Evolutionary conservation across 345 rosid genomes (phyloP), one percentile per base, ranked within the genome.

Genomic region (Sisymbrium altissimum): DNA sequence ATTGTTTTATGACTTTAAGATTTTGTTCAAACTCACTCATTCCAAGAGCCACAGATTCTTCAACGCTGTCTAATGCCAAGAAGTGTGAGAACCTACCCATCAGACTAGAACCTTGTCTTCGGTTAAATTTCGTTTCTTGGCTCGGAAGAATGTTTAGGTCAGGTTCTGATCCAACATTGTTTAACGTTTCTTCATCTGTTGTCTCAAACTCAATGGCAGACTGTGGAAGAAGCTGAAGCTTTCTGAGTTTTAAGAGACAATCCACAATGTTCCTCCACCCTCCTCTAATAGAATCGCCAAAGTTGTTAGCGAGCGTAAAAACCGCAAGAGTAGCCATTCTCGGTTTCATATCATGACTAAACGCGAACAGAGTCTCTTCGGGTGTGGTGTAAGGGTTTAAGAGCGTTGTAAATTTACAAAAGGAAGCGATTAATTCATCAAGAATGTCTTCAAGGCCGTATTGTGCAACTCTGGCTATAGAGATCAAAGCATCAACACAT

Each of bases 241-340:
- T 89, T 77, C 85, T 94, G 15, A 94, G 90, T 79, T 94, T 91
- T 81, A 91, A 63, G 48, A 91, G 77, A 79, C 97, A 94, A 19
- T 94, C 98, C 55, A 94, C 79, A 29, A 94, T 87, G 74, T 88
- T 88, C 78, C 95, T 86, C 98, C 98, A 94, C 2, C 96, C 96
- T n/a, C 87, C 97, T 56, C 88, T 77, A 15, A 94, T 85, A 0
- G 97, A 87, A 46, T 82, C 82, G 3, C 97, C 97, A 1, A 94
- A 94, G 75, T 75, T 83, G 79, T 89, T 91, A 13, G 96, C 97
- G 0, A 89, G 87, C 13, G 89, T 87, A 76, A 94, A 94, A 59
- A 94, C 91, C 1, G 95, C 95, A 1, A 94, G 88, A 15, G 97
- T 89, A 6, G 97, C 98, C 92, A 91, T 88, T 66, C 90, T 85